Evolutionary conservation across 495 filamentous ascomycete species (phyloP).

Genomic region (Tuber borchii): DNA sequence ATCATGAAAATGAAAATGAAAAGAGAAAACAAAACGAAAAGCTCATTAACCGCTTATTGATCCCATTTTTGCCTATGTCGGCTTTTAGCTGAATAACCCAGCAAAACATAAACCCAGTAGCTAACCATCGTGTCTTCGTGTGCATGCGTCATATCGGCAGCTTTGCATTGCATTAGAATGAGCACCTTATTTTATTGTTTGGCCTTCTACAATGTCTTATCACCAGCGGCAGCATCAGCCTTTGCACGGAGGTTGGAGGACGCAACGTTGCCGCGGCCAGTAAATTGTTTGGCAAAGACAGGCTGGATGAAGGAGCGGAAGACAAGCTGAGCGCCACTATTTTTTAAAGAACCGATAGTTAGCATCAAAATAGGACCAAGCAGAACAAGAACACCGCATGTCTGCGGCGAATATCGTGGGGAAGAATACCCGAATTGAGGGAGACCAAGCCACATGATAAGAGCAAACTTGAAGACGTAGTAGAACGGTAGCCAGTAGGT

Average conservation of each 20-base stretch:
- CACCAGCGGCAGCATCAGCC: constrained; percentile 66
- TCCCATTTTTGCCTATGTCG: background rate
- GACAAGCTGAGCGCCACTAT: constrained; percentile 86
- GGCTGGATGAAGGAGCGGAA: constrained; percentile 95
- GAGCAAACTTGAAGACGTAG: constrained; percentile 98
- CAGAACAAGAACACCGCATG: background rate
- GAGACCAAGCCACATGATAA: constrained; percentile 94
- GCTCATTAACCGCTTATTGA: background rate
- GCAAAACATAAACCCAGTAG: background rate
- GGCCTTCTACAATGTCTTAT: constrained; percentile 47
- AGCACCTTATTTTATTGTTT: background rate
- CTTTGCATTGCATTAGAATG: constrained; percentile 1
- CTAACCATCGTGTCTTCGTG: constrained; percentile 11
- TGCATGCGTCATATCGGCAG: background rate
- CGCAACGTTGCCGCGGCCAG: constrained; percentile 63
- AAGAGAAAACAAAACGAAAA: background rate
- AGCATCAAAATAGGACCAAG: background rate
- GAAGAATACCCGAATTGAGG: constrained; percentile 76
- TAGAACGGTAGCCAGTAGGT: constrained; percentile 99
- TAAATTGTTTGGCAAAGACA: constrained; percentile 84
- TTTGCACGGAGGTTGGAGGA: constrained; percentile 77
- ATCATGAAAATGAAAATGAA: no score
- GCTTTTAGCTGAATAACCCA: background rate
- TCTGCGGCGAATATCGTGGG: constrained; percentile 6
- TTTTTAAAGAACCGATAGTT: constrained; percentile 6